These are phyloP conservation scores for Coemansia guatemalensis DNA, from an alignment of 192 early-diverging fungal species.

Conservation along the genomic window DNA sequence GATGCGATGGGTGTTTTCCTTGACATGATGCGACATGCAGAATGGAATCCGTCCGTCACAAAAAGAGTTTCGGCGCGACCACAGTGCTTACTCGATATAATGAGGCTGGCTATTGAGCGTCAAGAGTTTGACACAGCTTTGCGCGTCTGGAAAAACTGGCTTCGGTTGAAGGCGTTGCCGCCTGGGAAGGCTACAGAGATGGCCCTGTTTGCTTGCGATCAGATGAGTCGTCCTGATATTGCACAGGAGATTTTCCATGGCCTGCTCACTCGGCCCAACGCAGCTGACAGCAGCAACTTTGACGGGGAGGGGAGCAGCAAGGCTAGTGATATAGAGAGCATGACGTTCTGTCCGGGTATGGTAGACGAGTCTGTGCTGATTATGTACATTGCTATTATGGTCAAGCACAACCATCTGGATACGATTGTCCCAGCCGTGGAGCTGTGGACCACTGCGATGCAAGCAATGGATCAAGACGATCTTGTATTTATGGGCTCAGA, in stretches of 20 bases:
- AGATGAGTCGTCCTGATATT: slow-evolving; percentile 22
- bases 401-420: slow-evolving; percentile 31
- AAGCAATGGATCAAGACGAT: not conserved
- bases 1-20: slow-evolving; percentile 38
- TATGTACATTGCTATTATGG: slow-evolving; percentile 33
- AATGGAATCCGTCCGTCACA: slow-evolving; percentile 16
- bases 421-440: slow-evolving; percentile 20
- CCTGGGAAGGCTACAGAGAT: slow-evolving; percentile 14
- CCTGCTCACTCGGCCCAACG: slow-evolving; percentile 14
- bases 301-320: not conserved
- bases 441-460: slow-evolving; percentile 21
- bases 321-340: not conserved
- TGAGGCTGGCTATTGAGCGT: slow-evolving; percentile 18
- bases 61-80: slow-evolving; percentile 15
- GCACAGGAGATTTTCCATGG: slow-evolving; percentile 29
- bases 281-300: not conserved
- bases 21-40: slow-evolving; percentile 35
- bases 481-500: not conserved
- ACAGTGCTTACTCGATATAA: slow-evolving; percentile 19
- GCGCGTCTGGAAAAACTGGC: slow-evolving; percentile 42
- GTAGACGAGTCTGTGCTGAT: slow-evolving; percentile 30
- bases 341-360: slow-evolving; percentile 10
- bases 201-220: slow-evolving; percentile 45
- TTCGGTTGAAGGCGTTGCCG: slow-evolving; percentile 11
- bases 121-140: slow-evolving; percentile 23